Evolutionary conservation across 1,284 basidiomycete genomes (phyloP).

Genomic region (Ustilago trichophora): DNA sequence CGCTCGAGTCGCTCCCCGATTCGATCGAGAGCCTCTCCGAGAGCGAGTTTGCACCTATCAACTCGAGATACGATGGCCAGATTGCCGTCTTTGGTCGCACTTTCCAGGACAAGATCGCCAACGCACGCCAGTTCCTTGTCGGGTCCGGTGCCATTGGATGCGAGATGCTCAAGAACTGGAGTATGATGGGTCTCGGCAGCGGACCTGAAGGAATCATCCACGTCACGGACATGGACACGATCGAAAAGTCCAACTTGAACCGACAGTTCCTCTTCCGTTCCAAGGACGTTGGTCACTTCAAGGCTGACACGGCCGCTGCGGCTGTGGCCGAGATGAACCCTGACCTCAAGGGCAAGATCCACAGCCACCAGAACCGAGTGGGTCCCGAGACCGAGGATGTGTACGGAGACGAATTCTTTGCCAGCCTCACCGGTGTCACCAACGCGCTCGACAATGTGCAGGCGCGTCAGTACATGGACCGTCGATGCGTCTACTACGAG

Average conservation of each 20-base stretch:
- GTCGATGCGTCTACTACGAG: constrained; percentile 95
- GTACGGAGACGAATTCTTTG: constrained; percentile 87
- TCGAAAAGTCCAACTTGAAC: constrained; percentile 99
- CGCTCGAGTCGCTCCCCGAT: constrained; percentile 79
- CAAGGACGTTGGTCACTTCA: constrained; percentile 97
- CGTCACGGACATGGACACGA: constrained; percentile 97
- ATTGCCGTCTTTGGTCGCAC: constrained; percentile 91
- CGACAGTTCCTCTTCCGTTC: constrained; percentile 97
- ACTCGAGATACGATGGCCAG: constrained; percentile 91
- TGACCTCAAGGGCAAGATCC: constrained; percentile 85
- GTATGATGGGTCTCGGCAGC: constrained; percentile 94
- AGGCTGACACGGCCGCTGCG: constrained; percentile 90
- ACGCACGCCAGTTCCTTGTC: constrained; percentile 93
- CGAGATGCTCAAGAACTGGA: constrained; percentile 99
- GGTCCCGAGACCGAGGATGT: constrained; percentile 90
- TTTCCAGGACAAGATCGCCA: constrained; percentile 92
- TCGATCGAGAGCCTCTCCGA: constrained; percentile 73
- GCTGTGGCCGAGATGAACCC: constrained; percentile 98
- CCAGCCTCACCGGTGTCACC: constrained; percentile 89
- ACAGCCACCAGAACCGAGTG: constrained; percentile 91
- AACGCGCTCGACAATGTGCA: constrained; percentile 97
- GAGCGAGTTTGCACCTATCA: constrained; percentile 82
- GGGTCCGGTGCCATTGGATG: constrained; percentile 98
- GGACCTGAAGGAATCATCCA: constrained; percentile 84
- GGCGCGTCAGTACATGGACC: constrained; percentile 98